Evolutionary conservation across 495 filamentous ascomycete species (phyloP), one percentile per base, ranked within the genome.

Genomic region (Tuber melanosporum): DNA sequence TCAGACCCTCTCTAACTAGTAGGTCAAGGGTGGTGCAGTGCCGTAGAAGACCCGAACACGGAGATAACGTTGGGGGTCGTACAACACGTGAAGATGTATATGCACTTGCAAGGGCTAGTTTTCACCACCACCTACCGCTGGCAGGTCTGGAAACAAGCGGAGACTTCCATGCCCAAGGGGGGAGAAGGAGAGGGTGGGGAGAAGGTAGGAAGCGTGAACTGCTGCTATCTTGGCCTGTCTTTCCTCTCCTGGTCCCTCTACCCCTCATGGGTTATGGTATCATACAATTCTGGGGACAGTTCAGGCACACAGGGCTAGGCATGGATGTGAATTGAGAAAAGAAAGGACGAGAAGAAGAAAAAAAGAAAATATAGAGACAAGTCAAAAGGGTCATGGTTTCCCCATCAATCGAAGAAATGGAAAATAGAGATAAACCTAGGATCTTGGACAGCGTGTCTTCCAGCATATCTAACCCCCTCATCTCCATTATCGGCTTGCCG

Each of bases 71-170:
- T 49, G 42, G 45, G 42, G n/a, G 78, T 80, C 76, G 79, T 78
- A 80, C 78, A 39, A 73, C 46, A 80, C 78, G 77, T 80, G 78
- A 80, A 80, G 73, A 46, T 44, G 41, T 71, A 42, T 77, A 43
- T 62, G 62, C n/a, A 73, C 57, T 44, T 72, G 47, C 73, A 76
- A 66, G 75, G 14, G 26, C 10, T 5, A 66, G 57, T 66, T 66
- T 12, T 8, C 47, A 52, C 57, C 26, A 71, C 46, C 77, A 78
- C 74, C 71, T 79, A 74, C 77, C 73, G 71, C 70, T 71, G 73
- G 70, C 45, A 79, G 73, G 70, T 72, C 42, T 80, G 26, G 47
- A 70, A 74, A 45, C 77, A 71, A 76, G 76, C 78, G 78, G 77
- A 57, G 73, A 75, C 39, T 43, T 47, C 71, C 62, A 75, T 49